Evolutionary conservation across 1,284 basidiomycete species (phyloP).

Genomic region (Apiotrichum siamense): DNA sequence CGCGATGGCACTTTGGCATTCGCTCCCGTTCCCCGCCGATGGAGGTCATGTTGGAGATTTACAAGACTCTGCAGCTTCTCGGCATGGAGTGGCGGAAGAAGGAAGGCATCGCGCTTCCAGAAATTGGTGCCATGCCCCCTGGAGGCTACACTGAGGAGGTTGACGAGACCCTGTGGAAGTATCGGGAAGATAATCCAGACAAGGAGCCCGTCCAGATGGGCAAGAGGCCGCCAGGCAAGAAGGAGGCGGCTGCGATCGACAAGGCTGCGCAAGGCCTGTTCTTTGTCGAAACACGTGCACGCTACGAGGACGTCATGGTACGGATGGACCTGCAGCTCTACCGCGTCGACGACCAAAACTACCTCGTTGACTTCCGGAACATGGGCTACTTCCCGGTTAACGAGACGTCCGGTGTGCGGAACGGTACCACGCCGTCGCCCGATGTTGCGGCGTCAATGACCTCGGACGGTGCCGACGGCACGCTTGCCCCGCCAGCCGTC

Average conservation of each 20-base stretch:
- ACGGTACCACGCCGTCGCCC: constrained; percentile 64
- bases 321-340: constrained; percentile 97
- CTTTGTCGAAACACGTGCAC: constrained; percentile 87
- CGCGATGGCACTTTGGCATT: constrained; percentile 97
- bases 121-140: constrained; percentile 54
- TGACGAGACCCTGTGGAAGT: constrained; percentile 50
- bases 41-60: constrained; percentile 99
- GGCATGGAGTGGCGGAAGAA: constrained; percentile 85
- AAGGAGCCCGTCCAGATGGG: constrained; percentile 27
- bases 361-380: constrained; percentile 96
- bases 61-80: constrained; percentile 82
- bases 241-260: constrained; percentile 49
- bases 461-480: too few species aligned
- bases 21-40: constrained; percentile 90
- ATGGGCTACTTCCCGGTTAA: constrained; percentile 73
- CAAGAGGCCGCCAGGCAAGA: constrained; percentile 39
- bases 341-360: constrained; percentile 90
- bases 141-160: constrained; percentile 41
- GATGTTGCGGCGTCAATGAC: constrained; percentile 5
- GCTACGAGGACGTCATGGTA: constrained; percentile 84
- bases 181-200: constrained; percentile 30
- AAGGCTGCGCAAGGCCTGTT: constrained; percentile 62
- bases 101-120: constrained; percentile 58
- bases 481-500: not conserved
- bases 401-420: constrained; percentile 49